phyloP scores from a whole-genome alignment of 2,329 filamentous ascomycete genomes.

The Sporothrix pallida region DNA sequence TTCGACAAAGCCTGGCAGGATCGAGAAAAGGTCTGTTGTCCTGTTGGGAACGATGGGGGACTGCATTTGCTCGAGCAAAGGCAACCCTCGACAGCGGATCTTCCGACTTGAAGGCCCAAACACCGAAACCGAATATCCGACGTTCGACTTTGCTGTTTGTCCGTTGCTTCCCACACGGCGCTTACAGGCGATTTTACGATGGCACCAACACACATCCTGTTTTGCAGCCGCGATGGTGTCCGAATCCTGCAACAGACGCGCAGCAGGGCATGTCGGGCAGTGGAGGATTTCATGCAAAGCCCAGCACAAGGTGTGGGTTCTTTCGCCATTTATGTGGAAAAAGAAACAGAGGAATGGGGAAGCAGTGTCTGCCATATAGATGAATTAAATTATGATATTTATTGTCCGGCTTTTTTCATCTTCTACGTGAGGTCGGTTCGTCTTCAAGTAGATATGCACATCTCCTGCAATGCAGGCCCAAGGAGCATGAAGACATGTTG shows the following conservation, averaged over 20 bases:
- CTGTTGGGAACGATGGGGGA: neutral
- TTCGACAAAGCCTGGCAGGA: neutral
- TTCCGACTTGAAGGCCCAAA: neutral
- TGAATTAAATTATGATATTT: neutral
- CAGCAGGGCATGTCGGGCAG: neutral
- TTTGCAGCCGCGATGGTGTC: slow-evolving; percentile 1
- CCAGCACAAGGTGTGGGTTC: slow-evolving; percentile 7
- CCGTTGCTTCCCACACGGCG: slow-evolving; percentile 18
- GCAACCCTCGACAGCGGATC: neutral
- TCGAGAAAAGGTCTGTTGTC: neutral
- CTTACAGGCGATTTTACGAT: slow-evolving; percentile 25
- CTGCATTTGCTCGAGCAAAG: neutral
- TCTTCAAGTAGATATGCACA: neutral
- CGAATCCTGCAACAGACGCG: slow-evolving; percentile 12
- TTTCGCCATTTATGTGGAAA: neutral
- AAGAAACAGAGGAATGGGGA: neutral
- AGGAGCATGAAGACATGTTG: neutral
- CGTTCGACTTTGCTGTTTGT: neutral
- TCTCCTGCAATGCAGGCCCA: neutral
- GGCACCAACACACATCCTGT: neutral
- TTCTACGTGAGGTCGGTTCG: too few species aligned
- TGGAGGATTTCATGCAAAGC: neutral
- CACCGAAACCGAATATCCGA: neutral
- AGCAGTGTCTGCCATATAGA: neutral
- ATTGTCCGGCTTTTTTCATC: neutral